A percentile compares a stretch with the other conserved stretches of the same genome.
Conservation (phyloP, 495 filamentous ascomycete species). For the Trichoderma reesei region DNA sequence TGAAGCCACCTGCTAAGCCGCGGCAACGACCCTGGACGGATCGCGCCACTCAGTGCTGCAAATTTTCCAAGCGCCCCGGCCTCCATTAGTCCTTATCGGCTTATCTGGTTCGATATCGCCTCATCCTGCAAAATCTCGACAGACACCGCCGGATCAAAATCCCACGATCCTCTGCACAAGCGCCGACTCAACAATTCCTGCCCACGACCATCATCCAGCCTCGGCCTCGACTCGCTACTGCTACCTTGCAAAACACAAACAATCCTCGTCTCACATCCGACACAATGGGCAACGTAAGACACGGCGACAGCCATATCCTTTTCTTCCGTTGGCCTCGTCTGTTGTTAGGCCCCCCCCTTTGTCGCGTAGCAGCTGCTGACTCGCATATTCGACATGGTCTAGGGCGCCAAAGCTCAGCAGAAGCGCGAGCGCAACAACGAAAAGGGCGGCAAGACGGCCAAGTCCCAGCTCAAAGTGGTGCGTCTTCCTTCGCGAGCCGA, state of each 20-base stretch:
- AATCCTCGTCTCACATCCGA: neutral
- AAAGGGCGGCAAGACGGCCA: conserved; percentile 31
- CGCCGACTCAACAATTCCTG: neutral
- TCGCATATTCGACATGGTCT: neutral
- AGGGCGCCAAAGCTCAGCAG: conserved; percentile 49
- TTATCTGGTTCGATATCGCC: conserved; percentile 11
- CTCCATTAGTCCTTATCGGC: neutral
- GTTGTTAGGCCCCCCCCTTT: neutral
- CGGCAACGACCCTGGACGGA: neutral
- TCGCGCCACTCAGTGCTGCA: neutral
- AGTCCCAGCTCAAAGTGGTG: conserved; percentile 48
- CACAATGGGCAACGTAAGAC: conserved; percentile 47
- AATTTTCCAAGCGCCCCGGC: conserved; percentile 1
- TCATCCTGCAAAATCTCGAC: neutral
- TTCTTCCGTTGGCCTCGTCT: neutral
- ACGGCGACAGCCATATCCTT: neutral
- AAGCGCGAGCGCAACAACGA: conserved; percentile 48
- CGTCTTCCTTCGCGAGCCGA: conserved; percentile 12
- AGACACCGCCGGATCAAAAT: neutral
- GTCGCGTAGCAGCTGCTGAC: neutral
- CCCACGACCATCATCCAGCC: neutral
- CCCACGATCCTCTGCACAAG: neutral
- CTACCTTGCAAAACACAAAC: neutral
- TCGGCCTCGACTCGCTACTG: neutral
- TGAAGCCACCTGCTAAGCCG: no score